Percentiles rank a stretch among this genome's conserved stretches.
phyloP scores from a whole-genome alignment of 345 rosid species.

The Carallia pectinifolia region DNA sequence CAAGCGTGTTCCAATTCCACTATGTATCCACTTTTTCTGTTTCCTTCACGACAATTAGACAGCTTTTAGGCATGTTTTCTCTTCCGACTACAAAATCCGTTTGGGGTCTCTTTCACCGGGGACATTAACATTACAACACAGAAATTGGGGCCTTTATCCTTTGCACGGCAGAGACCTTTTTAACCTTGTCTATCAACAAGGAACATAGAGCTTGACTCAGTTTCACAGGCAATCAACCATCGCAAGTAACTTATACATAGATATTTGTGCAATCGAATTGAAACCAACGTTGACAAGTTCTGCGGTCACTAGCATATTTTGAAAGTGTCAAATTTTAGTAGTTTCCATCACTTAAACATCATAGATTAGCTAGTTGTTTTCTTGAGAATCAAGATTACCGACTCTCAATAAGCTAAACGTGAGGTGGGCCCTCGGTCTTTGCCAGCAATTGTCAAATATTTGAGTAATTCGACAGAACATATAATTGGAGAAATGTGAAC shows the following conservation, averaged over 20 bases:
- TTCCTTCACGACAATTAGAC: background rate
- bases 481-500: no score
- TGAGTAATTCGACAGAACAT: no score
- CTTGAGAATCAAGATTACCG: background rate
- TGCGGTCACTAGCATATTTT: background rate
- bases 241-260: no score
- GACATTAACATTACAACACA: background rate
- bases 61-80: conserved; percentile 8
- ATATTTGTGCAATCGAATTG: no score
- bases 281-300: background rate
- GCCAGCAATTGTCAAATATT: no score
- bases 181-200: background rate
- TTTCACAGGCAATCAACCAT: background rate
- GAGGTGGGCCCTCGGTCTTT: no score
- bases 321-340: background rate
- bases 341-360: background rate
- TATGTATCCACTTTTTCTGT: conserved; percentile 6
- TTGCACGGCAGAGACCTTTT: background rate
- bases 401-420: no score
- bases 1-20: background rate
- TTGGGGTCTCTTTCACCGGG: conserved; percentile 18
- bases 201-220: background rate
- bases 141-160: background rate
- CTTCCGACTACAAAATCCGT: background rate
- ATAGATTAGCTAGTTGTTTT: background rate